Conservation (phyloP, 176 grass and related monocot species). For the Ensete glaucum region DNA sequence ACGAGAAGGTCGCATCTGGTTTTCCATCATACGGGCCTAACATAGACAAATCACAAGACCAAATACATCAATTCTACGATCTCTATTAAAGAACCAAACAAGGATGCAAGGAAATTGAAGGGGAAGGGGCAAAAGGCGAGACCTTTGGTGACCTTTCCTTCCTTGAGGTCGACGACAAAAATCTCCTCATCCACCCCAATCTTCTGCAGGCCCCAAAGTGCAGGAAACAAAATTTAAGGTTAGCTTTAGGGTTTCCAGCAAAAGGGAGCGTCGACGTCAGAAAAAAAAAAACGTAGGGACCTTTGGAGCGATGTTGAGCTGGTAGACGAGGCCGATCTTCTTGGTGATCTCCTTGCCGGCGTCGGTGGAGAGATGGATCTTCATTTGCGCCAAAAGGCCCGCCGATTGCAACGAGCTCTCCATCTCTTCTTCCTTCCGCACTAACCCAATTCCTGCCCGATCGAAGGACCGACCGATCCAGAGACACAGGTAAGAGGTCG, state of each 20-base stretch:
- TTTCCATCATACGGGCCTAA: slow-evolving; percentile 65
- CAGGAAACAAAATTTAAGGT: slow-evolving; percentile 4
- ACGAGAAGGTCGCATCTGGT: slow-evolving; percentile 75
- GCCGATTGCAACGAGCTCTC: slow-evolving; percentile 63
- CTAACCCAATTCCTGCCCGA: too few relatives aligned
- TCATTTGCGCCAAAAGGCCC: slow-evolving; percentile 63
- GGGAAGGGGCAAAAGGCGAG: not conserved
- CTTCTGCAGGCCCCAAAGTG: slow-evolving; percentile 33
- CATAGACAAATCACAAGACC: not conserved
- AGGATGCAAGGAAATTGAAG: not conserved
- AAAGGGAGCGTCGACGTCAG: not conserved
- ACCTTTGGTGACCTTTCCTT: slow-evolving; percentile 82
- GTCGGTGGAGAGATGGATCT: slow-evolving; percentile 53
- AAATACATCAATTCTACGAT: not conserved
- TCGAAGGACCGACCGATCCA: not conserved
- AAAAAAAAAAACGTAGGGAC: slow-evolving; percentile 2
- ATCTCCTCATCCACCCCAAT: slow-evolving; percentile 76
- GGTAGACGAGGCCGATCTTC: slow-evolving; percentile 78
- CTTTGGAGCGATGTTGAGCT: slow-evolving; percentile 86
- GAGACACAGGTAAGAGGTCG: not conserved
- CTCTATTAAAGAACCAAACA: not conserved
- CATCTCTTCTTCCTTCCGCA: slow-evolving; percentile 24
- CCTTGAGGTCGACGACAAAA: slow-evolving; percentile 85
- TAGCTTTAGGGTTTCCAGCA: not conserved
- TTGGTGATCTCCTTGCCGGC: slow-evolving; percentile 52